A percentile compares a stretch with the other conserved stretches of the same genome.
Evolutionary conservation across 164 flowering plant species (phyloP).

Genomic region (Euptelea pleiosperma): DNA sequence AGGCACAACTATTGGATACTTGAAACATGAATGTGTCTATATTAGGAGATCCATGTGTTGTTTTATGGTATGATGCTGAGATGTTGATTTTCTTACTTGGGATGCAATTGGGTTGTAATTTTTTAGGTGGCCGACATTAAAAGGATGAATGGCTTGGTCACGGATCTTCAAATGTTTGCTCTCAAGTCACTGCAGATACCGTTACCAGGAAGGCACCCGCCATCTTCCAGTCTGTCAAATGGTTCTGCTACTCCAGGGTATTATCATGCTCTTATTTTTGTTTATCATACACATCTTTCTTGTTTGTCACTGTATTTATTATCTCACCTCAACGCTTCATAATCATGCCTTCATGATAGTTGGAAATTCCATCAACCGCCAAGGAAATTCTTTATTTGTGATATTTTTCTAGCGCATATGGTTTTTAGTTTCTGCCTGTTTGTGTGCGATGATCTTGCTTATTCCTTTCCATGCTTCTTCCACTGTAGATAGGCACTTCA

Average conservation of each 20-base stretch:
- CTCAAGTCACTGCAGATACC: slow-evolving; percentile 75
- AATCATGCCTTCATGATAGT: neutral
- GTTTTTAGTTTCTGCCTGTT: too few species aligned
- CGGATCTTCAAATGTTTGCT: slow-evolving; percentile 98
- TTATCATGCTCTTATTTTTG: slow-evolving; percentile 8
- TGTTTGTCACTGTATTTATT: neutral
- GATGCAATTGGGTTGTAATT: slow-evolving; percentile 3
- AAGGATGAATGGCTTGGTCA: slow-evolving; percentile 72
- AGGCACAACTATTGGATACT: too few species aligned
- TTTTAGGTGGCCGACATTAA: slow-evolving; percentile 83
- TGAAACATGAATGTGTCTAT: neutral
- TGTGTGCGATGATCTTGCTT: too few species aligned
- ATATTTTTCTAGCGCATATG: too few species aligned
- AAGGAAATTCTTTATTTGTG: too few species aligned
- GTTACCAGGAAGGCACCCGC: slow-evolving; percentile 82
- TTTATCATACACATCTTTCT: neutral
- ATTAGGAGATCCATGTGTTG: neutral
- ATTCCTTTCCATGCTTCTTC: too few species aligned
- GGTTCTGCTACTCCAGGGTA: slow-evolving; percentile 48
- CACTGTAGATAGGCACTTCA: too few species aligned
- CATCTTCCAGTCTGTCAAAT: slow-evolving; percentile 57
- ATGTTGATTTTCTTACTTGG: neutral
- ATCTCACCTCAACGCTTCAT: too few species aligned
- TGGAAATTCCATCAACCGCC: too few species aligned
- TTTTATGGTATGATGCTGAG: neutral